Base-by-base conservation (phyloP, 1,139 yeast species). In the Ogataea hybrid region DNA sequence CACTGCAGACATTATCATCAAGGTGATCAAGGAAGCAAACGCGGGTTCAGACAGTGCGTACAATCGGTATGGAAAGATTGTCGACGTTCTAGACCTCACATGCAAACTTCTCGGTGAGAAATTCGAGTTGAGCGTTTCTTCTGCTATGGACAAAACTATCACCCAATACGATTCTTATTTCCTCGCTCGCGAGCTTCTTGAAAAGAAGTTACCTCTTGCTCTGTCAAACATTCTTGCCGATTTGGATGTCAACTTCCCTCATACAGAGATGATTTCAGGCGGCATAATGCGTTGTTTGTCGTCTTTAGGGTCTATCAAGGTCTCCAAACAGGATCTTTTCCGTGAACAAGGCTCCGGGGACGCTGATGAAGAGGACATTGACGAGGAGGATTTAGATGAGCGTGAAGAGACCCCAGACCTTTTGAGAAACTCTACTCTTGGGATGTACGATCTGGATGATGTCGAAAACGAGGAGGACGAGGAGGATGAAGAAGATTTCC, bases 401-500 rank as follows among this genome's bases (percentile, higher is more conserved):
- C 71, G 78, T 37, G 94, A 85, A 37, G 95, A 86, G 42, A 77
- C 89, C 0, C 90, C 95, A 0, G 95, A 89, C 59, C 70, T 90
- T 56, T 82, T 89, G 63, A 72, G 84, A 40, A 88, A 90, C 59
- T 89, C 97, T 0, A 87, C 97, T 0, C 70, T 90, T 39, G 97
- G 97, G 2, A 89, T 90, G 96, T 90, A 85, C 59, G 97, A 90
- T 54, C 81, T 86, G 39, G 84, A 73, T 25, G 95, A 85, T 40
- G 74, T 79, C 30, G 88, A 82, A 48, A 81, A 83, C 41, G 90
- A 84, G 35, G 71, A 62, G 5, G 65, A 59, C 22, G 64, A 57
- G 16, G 58, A 50, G 28, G 71, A 65, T 29, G 73, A 71, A 31
- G 64, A 57, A 16, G 58, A 68, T 6, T 54, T 56, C 40, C 45